phyloP scores from a whole-genome alignment of 306 rosid species.

The Cucurbita argyrosperma region DNA sequence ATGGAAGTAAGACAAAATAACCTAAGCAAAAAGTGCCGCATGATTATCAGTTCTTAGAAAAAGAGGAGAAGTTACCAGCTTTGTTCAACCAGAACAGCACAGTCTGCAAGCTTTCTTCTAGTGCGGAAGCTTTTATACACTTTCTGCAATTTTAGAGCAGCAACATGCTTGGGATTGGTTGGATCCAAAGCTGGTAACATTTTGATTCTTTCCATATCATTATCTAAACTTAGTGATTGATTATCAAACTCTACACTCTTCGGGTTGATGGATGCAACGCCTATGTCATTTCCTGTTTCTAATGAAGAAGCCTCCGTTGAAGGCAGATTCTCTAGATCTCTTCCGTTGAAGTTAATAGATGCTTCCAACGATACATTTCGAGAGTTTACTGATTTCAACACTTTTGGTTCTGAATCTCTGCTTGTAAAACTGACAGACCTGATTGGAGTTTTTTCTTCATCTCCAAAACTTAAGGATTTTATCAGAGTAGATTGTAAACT shows the following conservation, averaged over 20 bases:
- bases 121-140: conserved; percentile 98
- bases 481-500: conserved; percentile 46
- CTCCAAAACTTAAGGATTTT: conserved; percentile 58
- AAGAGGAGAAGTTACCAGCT: conserved; percentile 49
- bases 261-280: conserved; percentile 11
- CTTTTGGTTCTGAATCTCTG: conserved; percentile 47
- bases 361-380: conserved; percentile 64
- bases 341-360: conserved; percentile 62
- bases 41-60: not conserved
- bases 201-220: conserved; percentile 18
- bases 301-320: conserved; percentile 18
- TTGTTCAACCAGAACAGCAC: conserved; percentile 96
- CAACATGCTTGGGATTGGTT: conserved; percentile 55
- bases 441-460: conserved; percentile 36
- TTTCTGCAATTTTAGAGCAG: conserved; percentile 88
- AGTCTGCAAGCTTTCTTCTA: conserved; percentile 90
- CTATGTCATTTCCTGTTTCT: conserved; percentile 16
- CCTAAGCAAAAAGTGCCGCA: not conserved
- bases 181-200: conserved; percentile 37
- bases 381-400: conserved; percentile 44
- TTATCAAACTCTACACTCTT: conserved; percentile 29
- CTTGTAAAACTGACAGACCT: conserved; percentile 57
- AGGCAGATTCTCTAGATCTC: conserved; percentile 25
- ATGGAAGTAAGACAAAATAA: not conserved
- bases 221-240: conserved; percentile 22